Percentiles rank a stretch among this genome's conserved stretches.
phyloP scores from a whole-genome alignment of 345 rosid species.

The Camelina sativa region DNA sequence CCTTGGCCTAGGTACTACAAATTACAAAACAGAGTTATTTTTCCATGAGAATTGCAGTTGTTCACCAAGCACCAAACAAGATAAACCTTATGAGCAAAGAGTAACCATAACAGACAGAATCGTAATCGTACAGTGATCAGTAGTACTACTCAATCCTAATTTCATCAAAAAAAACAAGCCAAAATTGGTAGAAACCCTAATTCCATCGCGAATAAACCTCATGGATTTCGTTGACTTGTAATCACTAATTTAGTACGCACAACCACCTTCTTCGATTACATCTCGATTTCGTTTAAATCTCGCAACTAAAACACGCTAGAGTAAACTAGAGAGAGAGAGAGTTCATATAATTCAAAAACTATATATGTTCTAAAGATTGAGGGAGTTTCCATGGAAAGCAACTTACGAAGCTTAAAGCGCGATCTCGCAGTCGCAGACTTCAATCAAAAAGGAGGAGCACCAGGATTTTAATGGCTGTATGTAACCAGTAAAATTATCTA shows the following conservation, averaged over 20 bases:
- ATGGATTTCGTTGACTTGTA: neutral
- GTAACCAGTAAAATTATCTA: neutral
- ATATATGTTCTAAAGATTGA: neutral
- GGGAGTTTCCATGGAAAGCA: neutral
- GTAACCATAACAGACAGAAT: neutral
- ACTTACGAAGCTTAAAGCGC: conserved; percentile 12
- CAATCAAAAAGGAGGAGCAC: neutral
- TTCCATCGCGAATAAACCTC: neutral
- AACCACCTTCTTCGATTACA: neutral
- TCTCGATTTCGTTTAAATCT: neutral
- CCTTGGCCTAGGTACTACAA: neutral
- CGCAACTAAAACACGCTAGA: neutral
- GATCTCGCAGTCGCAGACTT: conserved; percentile 13
- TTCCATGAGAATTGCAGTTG: neutral
- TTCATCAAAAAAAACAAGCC: neutral
- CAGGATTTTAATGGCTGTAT: conserved; percentile 5
- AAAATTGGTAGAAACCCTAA: neutral
- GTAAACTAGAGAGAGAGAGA: neutral
- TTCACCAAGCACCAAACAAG: conserved; percentile 11
- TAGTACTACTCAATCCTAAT: neutral
- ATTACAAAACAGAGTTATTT: neutral
- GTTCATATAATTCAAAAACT: neutral
- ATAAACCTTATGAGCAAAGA: neutral
- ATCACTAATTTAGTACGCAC: neutral
- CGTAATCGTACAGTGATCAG: neutral